Conservation (phyloP, 2,329 filamentous ascomycete genomes). For the Septoria linicola region DNA sequence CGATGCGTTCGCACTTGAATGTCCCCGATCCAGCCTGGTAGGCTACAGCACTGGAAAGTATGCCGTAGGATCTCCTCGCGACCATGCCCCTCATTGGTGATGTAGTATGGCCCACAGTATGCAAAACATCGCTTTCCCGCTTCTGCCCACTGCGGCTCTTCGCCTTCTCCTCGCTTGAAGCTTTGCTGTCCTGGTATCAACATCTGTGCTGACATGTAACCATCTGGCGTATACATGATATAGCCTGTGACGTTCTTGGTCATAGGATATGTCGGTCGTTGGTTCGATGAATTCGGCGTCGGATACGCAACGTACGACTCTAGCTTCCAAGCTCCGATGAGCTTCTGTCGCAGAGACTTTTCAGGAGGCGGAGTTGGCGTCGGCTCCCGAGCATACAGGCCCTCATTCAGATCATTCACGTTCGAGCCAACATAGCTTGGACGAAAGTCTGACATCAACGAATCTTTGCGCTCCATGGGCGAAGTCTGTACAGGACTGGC, state of each 20-base stretch:
- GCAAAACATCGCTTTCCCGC: constrained; percentile 41
- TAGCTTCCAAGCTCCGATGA: constrained; percentile 41
- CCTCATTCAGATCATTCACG: constrained; percentile 35
- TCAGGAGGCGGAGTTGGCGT: constrained; percentile 33
- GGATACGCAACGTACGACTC: constrained; percentile 43
- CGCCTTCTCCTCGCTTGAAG: constrained; percentile 41
- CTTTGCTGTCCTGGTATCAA: constrained; percentile 40
- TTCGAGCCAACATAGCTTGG: constrained; percentile 31
- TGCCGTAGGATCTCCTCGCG: constrained; percentile 39
- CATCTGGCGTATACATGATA: constrained; percentile 43
- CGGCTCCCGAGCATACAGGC: constrained; percentile 36
- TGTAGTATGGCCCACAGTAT: constrained; percentile 42
- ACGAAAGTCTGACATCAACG: constrained; percentile 22
- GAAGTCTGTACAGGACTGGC: constrained; percentile 15
- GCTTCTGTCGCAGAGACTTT: constrained; percentile 34
- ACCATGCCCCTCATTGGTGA: constrained; percentile 38
- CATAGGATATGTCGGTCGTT: constrained; percentile 40
- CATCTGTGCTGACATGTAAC: constrained; percentile 43
- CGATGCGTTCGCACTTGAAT: constrained; percentile 40
- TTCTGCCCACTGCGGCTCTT: constrained; percentile 43
- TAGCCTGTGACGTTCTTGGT: constrained; percentile 40
- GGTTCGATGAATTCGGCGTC: constrained; percentile 37
- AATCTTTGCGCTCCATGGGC: constrained; percentile 16
- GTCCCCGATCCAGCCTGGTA: constrained; percentile 42
- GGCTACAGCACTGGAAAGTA: constrained; percentile 41